Evolutionary conservation across 208 protist genomes (phyloP), one percentile per base, ranked within the genome.

Genomic region (Wallacemonas sp.): DNA sequence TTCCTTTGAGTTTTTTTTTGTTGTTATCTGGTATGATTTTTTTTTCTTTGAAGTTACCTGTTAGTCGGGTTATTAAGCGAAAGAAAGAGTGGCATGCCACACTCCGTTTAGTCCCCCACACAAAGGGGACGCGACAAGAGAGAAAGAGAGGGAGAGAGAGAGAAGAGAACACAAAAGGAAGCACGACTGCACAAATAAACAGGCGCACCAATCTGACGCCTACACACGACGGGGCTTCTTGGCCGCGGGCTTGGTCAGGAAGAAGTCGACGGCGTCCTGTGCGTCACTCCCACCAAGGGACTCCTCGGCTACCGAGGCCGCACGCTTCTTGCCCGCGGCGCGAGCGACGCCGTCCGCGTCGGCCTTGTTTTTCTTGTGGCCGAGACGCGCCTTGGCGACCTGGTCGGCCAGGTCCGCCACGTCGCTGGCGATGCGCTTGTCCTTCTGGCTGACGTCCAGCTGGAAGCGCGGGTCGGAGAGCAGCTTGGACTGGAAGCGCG

Each of bases 391-490:
- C 32, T 79, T 82, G n/a, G 79, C 79, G 4, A 96, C 87, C 3
- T 78, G 85, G 18, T 82, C 72, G 36, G 91, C 91, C 2, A 96
- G 76, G 29, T 82, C 70, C 16, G 72, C 80, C 33, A 96, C 70
- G 25, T 93, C 86, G n/a, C 77, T 64, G 16, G 75, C 67, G 18
- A 87, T 65, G 31, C 79, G 77, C 57, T 85, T 85, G 69, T 94
- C 88, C 38, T 79, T 78, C 42, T 86, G 84, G 23, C 77, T 67
- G 18, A 93, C 81, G 23, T 96, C 91, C 14, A 96, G 65, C 66
- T 96, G 87, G 57, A 91, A 96, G 36, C 91, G 87, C 10, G 88
- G 84, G 67, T 96, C 91, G 12, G 68, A 76, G 20, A 96, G 81
- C n/a, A 96, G 79, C 70, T 89, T 87, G 8, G 67, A 78, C 66